These are phyloP conservation scores for Adenanthera pavonina DNA, from an alignment of 306 rosid species.

Conservation along the genomic window DNA sequence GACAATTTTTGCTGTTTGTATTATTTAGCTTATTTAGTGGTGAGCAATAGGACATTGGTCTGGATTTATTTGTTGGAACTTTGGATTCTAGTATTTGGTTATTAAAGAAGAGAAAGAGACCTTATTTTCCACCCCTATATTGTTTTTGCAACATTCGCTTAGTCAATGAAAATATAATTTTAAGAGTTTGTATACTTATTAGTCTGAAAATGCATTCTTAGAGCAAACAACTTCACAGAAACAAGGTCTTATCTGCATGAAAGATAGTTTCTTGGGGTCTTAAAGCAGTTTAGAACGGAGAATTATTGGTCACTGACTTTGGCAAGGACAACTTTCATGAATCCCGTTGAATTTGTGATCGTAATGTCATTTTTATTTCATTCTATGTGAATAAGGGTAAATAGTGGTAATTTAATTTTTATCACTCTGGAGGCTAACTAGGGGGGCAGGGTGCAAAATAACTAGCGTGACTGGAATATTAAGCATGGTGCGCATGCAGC, in stretches of 20 bases:
- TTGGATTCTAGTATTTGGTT: neutral
- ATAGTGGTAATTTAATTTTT: neutral
- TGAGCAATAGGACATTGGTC: neutral
- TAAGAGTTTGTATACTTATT: constrained; percentile 13
- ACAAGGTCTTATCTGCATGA: neutral
- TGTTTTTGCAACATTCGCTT: neutral
- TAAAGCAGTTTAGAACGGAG: neutral
- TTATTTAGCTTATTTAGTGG: neutral
- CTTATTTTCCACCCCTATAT: neutral
- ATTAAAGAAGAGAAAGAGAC: neutral
- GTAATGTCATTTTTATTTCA: neutral
- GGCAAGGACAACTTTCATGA: neutral
- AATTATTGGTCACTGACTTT: neutral
- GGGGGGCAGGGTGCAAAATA: neutral
- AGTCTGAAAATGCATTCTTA: neutral
- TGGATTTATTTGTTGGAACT: neutral
- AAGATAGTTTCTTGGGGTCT: neutral
- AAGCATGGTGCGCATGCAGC: neutral
- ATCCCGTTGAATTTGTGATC: neutral
- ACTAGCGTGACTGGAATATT: neutral
- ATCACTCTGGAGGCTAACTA: neutral
- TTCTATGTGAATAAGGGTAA: neutral
- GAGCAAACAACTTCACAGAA: neutral
- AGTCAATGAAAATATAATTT: constrained; percentile 30
- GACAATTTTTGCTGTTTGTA: neutral